These are phyloP conservation scores for Chlorella sp. DNA, from an alignment of 139 green algal species.

Conservation along the genomic window DNA sequence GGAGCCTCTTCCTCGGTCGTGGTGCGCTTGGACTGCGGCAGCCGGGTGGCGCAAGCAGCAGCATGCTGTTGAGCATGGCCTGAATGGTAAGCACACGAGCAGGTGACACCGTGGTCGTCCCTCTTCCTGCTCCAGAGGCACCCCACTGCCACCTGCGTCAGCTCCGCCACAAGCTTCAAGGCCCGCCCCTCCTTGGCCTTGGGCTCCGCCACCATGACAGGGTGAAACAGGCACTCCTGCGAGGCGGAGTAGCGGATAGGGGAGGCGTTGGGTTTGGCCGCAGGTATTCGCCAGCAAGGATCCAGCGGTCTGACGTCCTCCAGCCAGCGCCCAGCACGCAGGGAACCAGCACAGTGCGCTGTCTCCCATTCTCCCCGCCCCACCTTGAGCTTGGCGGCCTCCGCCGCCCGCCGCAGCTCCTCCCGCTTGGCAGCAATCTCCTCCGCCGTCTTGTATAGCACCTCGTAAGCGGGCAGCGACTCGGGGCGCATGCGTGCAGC, in stretches of 20 bases:
- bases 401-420: conserved; percentile 17
- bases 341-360: background rate
- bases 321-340: too few relatives aligned
- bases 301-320: too few relatives aligned
- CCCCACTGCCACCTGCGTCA: background rate
- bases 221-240: conserved; percentile 58
- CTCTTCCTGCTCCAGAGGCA: too few relatives aligned
- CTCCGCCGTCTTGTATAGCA: conserved; percentile 53
- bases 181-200: conserved; percentile 41
- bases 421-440: conserved; percentile 33
- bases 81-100: too few relatives aligned
- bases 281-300: too few relatives aligned
- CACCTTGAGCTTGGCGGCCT: conserved; percentile 31
- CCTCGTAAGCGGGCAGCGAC: conserved; percentile 48
- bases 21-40: conserved; percentile 2
- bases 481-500: conserved; percentile 57
- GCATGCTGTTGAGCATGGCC: too few relatives aligned
- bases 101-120: too few relatives aligned
- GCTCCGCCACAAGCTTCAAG: conserved; percentile 37
- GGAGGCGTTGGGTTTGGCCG: too few relatives aligned
- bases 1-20: background rate
- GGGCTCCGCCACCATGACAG: conserved; percentile 48
- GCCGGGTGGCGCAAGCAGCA: too few relatives aligned
- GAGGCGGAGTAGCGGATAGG: too few relatives aligned
- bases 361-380: background rate